A percentile compares a stretch with the other conserved stretches of the same genome.
phyloP scores from a whole-genome alignment of 768 basidiomycete species.

The Pleurotus giganteus region DNA sequence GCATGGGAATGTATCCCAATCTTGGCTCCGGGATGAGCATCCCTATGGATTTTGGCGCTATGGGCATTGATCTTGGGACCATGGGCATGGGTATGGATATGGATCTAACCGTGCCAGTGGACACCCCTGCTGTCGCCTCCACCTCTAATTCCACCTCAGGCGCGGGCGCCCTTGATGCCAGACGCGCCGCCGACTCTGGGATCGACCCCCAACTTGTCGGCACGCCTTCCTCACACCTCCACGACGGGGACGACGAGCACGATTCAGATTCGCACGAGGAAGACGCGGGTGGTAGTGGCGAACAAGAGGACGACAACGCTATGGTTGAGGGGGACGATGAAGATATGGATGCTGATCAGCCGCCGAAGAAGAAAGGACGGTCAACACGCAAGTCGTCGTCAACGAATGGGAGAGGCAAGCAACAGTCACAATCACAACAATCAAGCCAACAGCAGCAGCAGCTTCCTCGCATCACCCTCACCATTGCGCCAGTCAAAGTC shows the following conservation, averaged over 20 bases:
- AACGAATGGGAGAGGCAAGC: constrained; percentile 3
- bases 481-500: constrained; percentile 52
- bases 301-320: constrained; percentile 27
- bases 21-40: constrained; percentile 22
- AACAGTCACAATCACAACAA: constrained; percentile 17
- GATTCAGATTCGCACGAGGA: constrained; percentile 21
- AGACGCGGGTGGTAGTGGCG: constrained; percentile 37
- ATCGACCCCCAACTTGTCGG: constrained; percentile 81
- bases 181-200: constrained; percentile 29
- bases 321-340: constrained; percentile 22
- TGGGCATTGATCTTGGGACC: constrained; percentile 16
- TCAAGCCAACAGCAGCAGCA: constrained; percentile 18
- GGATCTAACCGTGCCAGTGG: constrained; percentile 1
- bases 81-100: constrained; percentile 12
- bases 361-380: constrained; percentile 5
- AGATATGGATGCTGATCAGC: constrained; percentile 31
- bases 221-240: constrained; percentile 51
- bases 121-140: constrained; percentile 13
- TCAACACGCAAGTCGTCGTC: constrained; percentile 10
- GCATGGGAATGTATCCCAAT: constrained; percentile 22
- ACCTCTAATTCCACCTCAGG: constrained; percentile 18
- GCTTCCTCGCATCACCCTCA: constrained; percentile 34
- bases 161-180: constrained; percentile 72
- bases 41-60: constrained; percentile 24
- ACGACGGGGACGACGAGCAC: constrained; percentile 29